Evolutionary conservation across 1,284 basidiomycete species (phyloP).

Genomic region (Cutaneotrichosporon dermatis): DNA sequence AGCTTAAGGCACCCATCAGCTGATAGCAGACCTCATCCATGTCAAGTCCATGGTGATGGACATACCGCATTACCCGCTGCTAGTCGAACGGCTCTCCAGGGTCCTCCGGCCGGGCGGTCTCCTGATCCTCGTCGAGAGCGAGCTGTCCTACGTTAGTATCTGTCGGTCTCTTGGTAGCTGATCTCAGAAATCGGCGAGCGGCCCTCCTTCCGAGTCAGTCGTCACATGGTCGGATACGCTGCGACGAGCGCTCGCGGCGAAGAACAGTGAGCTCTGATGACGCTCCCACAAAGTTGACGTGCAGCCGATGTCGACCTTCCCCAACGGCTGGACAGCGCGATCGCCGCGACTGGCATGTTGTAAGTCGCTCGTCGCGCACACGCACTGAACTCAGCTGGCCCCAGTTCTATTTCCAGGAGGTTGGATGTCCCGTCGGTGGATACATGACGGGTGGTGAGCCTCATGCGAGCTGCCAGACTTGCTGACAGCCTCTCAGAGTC

Average conservation of each 20-base stretch:
- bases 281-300: background rate
- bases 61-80: conserved; percentile 29
- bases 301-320: conserved; percentile 29
- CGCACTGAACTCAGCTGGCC: conserved; percentile 19
- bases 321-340: conserved; percentile 12
- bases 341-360: conserved; percentile 34
- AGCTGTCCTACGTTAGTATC: conserved; percentile 33
- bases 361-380: conserved; percentile 15
- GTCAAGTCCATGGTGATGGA: conserved; percentile 37
- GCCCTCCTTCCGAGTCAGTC: conserved; percentile 3
- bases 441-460: conserved; percentile 33
- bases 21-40: conserved; percentile 43
- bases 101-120: conserved; percentile 37
- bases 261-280: conserved; percentile 18
- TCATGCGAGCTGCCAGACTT: too few relatives aligned
- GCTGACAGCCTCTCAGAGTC: background rate
- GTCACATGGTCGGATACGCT: conserved; percentile 29
- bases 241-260: conserved; percentile 21
- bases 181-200: conserved; percentile 15
- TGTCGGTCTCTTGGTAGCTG: background rate
- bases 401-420: conserved; percentile 34
- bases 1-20: background rate
- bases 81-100: conserved; percentile 36
- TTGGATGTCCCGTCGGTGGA: conserved; percentile 33
- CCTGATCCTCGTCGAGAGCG: conserved; percentile 40